phyloP scores from a whole-genome alignment of 192 early-diverging fungal genomes.

The Linderina pennispora region DNA sequence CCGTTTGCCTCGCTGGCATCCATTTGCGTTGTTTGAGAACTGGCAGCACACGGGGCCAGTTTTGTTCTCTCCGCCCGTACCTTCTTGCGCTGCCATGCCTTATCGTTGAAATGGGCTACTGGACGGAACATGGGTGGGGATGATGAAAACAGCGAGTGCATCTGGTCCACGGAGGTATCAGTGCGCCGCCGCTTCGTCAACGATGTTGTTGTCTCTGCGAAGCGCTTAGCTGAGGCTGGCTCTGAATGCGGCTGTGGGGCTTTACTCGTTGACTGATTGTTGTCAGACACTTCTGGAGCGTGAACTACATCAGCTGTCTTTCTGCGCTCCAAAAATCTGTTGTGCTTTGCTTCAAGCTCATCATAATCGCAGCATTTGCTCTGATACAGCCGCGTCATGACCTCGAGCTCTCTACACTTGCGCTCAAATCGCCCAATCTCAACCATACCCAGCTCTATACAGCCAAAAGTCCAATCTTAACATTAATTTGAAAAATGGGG shows the following conservation, averaged over 20 bases:
- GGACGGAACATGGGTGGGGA: neutral
- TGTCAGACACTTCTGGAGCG: neutral
- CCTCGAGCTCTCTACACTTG: conserved; percentile 33
- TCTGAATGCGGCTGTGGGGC: neutral
- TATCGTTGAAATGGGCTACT: neutral
- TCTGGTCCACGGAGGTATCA: neutral
- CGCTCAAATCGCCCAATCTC: conserved; percentile 9
- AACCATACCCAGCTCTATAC: neutral
- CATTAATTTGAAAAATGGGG: too few relatives aligned
- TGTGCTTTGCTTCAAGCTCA: conserved; percentile 10
- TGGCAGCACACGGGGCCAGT: neutral
- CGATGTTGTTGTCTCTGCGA: neutral
- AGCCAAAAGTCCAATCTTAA: too few relatives aligned
- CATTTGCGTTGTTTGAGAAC: conserved; percentile 38
- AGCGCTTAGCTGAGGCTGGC: neutral
- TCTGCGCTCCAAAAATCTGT: neutral
- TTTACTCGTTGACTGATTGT: neutral
- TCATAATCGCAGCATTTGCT: conserved; percentile 35
- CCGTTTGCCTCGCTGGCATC: conserved; percentile 29
- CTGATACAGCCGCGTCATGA: conserved; percentile 12
- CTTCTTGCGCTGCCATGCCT: neutral
- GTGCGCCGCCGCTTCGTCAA: neutral
- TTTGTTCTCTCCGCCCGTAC: neutral
- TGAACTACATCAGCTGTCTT: neutral
- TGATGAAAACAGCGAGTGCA: neutral